Conservation (phyloP, 495 filamentous ascomycete genomes). For the Podospora sp. region DNA sequence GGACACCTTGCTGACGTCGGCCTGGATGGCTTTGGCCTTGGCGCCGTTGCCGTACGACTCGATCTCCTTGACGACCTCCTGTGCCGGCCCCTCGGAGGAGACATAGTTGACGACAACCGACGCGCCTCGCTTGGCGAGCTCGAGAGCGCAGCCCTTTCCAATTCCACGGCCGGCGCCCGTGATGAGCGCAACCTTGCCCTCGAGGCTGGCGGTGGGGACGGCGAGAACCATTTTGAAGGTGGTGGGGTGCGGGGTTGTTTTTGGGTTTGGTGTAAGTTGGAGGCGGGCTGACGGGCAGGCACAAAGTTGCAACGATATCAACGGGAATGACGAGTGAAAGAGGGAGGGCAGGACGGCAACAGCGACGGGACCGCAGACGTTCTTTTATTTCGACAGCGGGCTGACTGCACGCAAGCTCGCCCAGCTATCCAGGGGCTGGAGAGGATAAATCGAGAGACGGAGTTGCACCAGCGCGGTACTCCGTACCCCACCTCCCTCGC, state of each 20-base stretch:
- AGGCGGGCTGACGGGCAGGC: constrained; percentile 4
- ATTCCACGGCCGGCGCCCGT: constrained; percentile 76
- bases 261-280: background rate
- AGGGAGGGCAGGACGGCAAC: background rate
- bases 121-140: constrained; percentile 60
- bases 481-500: constrained; percentile 15
- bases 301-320: background rate
- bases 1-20: constrained; percentile 68
- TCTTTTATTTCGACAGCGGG: constrained; percentile 6
- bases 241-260: background rate
- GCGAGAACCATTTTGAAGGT: constrained; percentile 35
- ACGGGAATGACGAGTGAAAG: background rate
- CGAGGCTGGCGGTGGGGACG: constrained; percentile 46
- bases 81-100: constrained; percentile 60
- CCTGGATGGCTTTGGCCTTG: constrained; percentile 70
- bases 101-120: constrained; percentile 74
- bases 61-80: constrained; percentile 61
- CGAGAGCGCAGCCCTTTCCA: constrained; percentile 73
- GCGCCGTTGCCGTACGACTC: constrained; percentile 46
- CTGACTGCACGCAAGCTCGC: background rate
- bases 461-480: constrained; percentile 27
- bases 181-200: constrained; percentile 72
- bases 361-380: background rate
- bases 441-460: constrained; percentile 13
- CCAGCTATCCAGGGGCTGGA: constrained; percentile 13